Base-by-base conservation (phyloP, 2,329 filamentous ascomycete species). In the Lasiodiplodia sp. region DNA sequence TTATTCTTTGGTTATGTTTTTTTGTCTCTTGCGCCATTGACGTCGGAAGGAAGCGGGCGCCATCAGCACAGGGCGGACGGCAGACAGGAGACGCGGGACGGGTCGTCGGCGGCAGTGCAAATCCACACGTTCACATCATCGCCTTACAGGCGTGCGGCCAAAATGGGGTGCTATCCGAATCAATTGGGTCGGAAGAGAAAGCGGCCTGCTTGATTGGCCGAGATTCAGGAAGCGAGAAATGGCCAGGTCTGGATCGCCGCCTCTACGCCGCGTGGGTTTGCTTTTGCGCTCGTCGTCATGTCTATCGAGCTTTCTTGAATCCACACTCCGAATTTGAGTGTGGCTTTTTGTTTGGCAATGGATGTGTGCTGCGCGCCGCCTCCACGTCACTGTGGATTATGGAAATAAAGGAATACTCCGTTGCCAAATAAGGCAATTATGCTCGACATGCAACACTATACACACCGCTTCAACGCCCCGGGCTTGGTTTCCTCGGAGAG, bases 181-280 rank as follows among this genome's bases (percentile, higher is more conserved):
- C 44, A 28, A 31, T 3, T 18, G 31, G 3, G 18, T 38, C 12
- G 60, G 47, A 21, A 12, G 23, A 7, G 34, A 10, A 38, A 52
- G 60, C 60, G 47, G 60, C 47, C 25, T 12, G 37, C 12, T 47
- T 64, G 60, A 64, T 64, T 63, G 38, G 58, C 25, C 21, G 34
- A 25, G 58, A 34, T 14, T 25, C 37, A 21, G 4, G 44, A 64
- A 52, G 60, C 60, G 44, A 64, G 31, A 64, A 64, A 64, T 64
- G 28, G 60, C 44, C 60, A 23, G 60, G 60, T 25, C 60, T 44
- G 40, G 60, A 52, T 52, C 60, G 18, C 21, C 44, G 25, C 58
- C 28, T 34, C 23, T 14, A 2, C 21, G 16, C 58, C 23, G 28
- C 44, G 21, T 11, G 10, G 37, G 51, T 23, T 47, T 47, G 44